phyloP scores from a whole-genome alignment of 129 eudicot genomes.

The Sambucus nigra region DNA sequence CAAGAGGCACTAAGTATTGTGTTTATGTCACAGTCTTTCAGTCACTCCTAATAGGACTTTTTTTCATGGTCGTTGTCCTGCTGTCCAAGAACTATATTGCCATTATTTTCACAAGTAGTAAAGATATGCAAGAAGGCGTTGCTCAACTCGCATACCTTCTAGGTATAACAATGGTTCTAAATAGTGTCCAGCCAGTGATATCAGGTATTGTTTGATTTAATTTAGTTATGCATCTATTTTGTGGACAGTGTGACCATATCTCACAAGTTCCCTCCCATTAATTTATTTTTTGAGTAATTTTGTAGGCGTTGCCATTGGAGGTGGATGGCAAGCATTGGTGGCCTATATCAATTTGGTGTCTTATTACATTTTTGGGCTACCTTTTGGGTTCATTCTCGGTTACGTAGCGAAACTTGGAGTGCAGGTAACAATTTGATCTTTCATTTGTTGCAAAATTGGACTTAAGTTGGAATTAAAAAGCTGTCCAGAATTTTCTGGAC shows the following conservation, averaged over 20 bases:
- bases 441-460: too few relatives aligned
- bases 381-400: slow-evolving; percentile 59
- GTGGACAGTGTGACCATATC: too few relatives aligned
- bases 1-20: slow-evolving; percentile 41
- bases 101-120: slow-evolving; percentile 30
- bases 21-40: slow-evolving; percentile 36
- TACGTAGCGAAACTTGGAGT: slow-evolving; percentile 47
- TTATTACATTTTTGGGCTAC: slow-evolving; percentile 66
- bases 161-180: too few relatives aligned
- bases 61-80: slow-evolving; percentile 42
- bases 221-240: background rate
- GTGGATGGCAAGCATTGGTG: slow-evolving; percentile 74
- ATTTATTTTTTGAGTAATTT: background rate
- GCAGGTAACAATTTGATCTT: slow-evolving; percentile 20
- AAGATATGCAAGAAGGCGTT: slow-evolving; percentile 30
- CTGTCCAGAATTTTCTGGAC: too few relatives aligned
- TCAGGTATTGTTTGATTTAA: slow-evolving; percentile 29
- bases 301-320: slow-evolving; percentile 71
- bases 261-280: background rate
- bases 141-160: slow-evolving; percentile 50
- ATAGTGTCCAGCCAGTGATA: slow-evolving; percentile 59
- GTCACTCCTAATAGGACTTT: slow-evolving; percentile 47
- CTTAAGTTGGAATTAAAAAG: too few relatives aligned
- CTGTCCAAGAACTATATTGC: slow-evolving; percentile 23
- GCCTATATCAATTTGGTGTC: slow-evolving; percentile 77